phyloP scores from a whole-genome alignment of 768 basidiomycete genomes.

The Neoboletus subvelutipes region DNA sequence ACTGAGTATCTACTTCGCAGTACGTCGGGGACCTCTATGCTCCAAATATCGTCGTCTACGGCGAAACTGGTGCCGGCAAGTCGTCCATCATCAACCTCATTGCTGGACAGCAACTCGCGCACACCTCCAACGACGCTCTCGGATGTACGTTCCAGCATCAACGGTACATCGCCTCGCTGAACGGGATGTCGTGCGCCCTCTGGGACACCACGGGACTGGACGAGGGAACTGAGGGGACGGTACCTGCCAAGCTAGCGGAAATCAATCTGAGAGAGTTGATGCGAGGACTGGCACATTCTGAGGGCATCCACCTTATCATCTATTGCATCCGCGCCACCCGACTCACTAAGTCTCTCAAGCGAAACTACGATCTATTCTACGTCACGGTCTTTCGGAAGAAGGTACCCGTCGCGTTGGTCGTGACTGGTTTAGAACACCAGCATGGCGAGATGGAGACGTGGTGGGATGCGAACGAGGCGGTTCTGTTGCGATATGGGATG shows the following conservation, averaged over 20 bases:
- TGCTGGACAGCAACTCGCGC: background rate
- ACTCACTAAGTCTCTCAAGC: background rate
- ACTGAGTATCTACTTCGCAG: background rate
- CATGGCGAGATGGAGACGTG: background rate
- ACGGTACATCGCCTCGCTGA: background rate
- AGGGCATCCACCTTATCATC: background rate
- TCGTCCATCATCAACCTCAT: slow-evolving; percentile 13
- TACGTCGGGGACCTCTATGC: background rate
- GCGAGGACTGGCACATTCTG: background rate
- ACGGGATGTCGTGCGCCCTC: background rate
- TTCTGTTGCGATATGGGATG: background rate
- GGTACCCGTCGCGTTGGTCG: slow-evolving; percentile 13
- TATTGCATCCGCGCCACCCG: background rate
- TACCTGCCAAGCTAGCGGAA: background rate
- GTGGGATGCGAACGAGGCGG: background rate
- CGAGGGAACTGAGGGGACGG: background rate
- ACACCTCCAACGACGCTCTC: slow-evolving; percentile 1
- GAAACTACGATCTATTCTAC: background rate
- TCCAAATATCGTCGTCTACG: slow-evolving; percentile 8
- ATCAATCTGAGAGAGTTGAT: background rate
- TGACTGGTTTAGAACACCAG: slow-evolving; percentile 26
- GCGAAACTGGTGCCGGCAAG: slow-evolving; percentile 5
- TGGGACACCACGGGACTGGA: background rate
- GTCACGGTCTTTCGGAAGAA: background rate
- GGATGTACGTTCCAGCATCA: slow-evolving; percentile 5